A percentile compares a stretch with the other conserved stretches of the same genome.
These are phyloP conservation scores for Calocera viscosa DNA, from an alignment of 768 basidiomycete species.

Conservation along the genomic window DNA sequence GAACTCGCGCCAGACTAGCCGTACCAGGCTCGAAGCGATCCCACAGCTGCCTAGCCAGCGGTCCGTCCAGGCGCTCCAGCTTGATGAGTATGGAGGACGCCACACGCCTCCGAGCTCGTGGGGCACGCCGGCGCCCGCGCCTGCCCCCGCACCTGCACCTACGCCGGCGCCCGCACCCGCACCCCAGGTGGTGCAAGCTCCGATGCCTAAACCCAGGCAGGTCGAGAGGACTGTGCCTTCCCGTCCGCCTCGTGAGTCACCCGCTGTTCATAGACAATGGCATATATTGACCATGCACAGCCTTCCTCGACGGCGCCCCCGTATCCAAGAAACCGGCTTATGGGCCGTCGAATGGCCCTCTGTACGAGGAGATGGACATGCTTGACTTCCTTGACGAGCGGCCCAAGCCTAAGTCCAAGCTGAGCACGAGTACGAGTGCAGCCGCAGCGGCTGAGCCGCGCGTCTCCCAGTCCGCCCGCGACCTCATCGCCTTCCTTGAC, in stretches of 20 bases:
- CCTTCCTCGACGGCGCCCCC: neutral
- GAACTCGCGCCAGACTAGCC: slow-evolving; percentile 1
- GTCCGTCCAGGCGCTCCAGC: neutral
- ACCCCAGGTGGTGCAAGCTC: neutral
- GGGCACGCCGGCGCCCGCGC: neutral
- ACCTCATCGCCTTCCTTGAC: slow-evolving; percentile 6
- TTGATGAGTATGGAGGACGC: slow-evolving; percentile 1
- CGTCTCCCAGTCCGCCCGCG: slow-evolving; percentile 2
- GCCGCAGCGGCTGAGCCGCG: neutral
- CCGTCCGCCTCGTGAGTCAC: neutral
- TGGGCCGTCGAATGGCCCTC: neutral
- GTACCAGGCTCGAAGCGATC: neutral
- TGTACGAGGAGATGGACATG: neutral
- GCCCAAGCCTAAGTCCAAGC: slow-evolving; percentile 6
- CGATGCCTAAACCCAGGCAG: neutral
- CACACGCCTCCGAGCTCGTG: neutral
- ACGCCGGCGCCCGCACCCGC: neutral
- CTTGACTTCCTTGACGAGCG: slow-evolving; percentile 5
- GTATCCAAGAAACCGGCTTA: neutral
- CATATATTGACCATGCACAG: neutral
- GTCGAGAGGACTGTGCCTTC: neutral
- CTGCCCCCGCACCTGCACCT: neutral
- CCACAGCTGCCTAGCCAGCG: neutral
- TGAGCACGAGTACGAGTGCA: neutral
- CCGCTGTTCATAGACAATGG: neutral